These are phyloP conservation scores for Cordyceps tenuipes DNA, from an alignment of 2,329 filamentous ascomycete genomes.

Conservation along the genomic window DNA sequence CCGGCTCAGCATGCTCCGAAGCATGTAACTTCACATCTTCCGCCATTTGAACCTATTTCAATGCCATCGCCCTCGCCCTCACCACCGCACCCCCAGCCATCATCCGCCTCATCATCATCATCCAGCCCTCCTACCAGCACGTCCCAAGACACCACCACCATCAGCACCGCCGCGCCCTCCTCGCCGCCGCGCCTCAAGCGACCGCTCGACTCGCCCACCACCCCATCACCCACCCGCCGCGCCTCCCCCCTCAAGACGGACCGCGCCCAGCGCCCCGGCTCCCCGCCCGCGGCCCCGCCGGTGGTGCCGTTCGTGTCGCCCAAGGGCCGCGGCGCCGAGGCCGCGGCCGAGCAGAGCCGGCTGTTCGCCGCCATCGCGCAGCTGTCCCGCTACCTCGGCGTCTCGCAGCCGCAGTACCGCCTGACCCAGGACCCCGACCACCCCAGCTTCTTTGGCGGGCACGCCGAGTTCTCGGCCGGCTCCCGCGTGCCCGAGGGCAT, in stretches of 20 bases:
- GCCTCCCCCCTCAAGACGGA: background rate
- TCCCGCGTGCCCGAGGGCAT: conserved; percentile 23
- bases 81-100: background rate
- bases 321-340: conserved; percentile 7
- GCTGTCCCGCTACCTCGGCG: conserved; percentile 26
- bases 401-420: conserved; percentile 27
- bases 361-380: conserved; percentile 21
- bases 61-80: background rate
- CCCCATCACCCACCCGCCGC: background rate
- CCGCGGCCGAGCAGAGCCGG: conserved; percentile 12
- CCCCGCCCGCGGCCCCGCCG: background rate
- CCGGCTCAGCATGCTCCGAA: background rate
- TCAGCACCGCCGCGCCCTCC: background rate
- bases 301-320: background rate
- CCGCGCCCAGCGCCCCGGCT: background rate
- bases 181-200: background rate
- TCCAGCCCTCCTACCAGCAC: background rate
- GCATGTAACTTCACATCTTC: background rate
- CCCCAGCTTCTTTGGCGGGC: conserved; percentile 28
- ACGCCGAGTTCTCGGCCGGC: conserved; percentile 25
- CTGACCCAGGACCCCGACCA: conserved; percentile 17
- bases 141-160: background rate
- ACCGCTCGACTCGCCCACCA: background rate
- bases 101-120: too few relatives aligned
- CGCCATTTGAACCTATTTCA: too few relatives aligned